Base-by-base conservation (phyloP, 1,284 basidiomycete species). In the Pisolithus thermaeus region DNA sequence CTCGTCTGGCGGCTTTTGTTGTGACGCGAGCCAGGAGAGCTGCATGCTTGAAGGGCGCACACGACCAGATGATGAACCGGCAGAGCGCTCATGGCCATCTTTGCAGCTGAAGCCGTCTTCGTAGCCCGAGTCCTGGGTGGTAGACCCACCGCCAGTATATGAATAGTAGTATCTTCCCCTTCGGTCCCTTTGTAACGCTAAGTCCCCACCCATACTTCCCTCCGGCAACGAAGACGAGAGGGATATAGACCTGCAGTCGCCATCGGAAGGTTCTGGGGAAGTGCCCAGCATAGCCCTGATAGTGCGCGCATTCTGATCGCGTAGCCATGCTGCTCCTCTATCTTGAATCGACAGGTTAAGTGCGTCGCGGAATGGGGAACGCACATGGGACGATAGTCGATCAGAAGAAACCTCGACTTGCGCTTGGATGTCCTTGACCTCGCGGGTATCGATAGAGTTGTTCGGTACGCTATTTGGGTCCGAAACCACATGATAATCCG, bases 301-400 rank as follows among this genome's bases (percentile, higher is more conserved):
- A 0, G 75, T 73, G 7, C 83, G 77, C 39, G 81, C 77, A 49
- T 81, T 89, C 68, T 95, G 92, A 56, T 93, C 90, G 28, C 80
- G 77, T 40, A 95, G 67, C 92, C 92, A 95, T 39, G 84, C 78
- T 4, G 80, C 80, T 0, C 88, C 87, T 4, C 87, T 78, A 59
- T 87, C 82, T 52, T 75, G 76, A 16, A 75, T 73, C 20, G 73
- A 70, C 32, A 70, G 59, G 30, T 79, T 66, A 18, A 71, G 68
- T n/a, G 74, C 70, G 25, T 72, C 66, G 42, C 76, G 67, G 25
- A 77, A 66, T 25, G 73, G 37, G 11, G 56, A 40, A 40, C n/a
- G 38, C 20, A 20, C 42, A 28, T 27, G 52, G 8, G 65, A 47
- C 23, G 14, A 50, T 30, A 41, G 28, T 16, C 22, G 23, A 14